phyloP scores from a whole-genome alignment of 176 grass and related monocot species.

The Avena eriantha region DNA sequence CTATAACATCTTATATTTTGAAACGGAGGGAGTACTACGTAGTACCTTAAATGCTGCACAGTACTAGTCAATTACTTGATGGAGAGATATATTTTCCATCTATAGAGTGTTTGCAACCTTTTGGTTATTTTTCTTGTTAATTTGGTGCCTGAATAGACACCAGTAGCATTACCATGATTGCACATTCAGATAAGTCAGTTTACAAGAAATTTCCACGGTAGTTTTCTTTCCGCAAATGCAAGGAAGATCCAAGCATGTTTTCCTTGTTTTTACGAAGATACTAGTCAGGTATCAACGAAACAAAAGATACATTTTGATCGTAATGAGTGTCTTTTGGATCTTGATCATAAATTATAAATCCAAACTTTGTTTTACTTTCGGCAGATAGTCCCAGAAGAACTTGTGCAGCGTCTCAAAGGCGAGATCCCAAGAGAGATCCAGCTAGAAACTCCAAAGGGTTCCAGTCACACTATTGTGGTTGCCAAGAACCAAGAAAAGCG shows the following conservation, averaged over 20 bases:
- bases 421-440: constrained; percentile 7
- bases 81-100: not conserved
- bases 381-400: constrained; percentile 17
- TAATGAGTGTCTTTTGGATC: not conserved
- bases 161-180: not conserved
- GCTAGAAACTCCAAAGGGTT: constrained; percentile 16
- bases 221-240: not conserved
- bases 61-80: not conserved
- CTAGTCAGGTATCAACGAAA: not conserved
- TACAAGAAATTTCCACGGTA: not conserved
- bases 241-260: not conserved
- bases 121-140: not conserved
- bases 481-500: not conserved
- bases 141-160: not conserved
- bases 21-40: not conserved
- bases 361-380: constrained; percentile 1
- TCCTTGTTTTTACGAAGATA: not conserved
- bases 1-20: no score
- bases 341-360: no score
- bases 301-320: not conserved
- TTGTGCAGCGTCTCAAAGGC: not conserved
- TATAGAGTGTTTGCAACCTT: not conserved
- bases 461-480: constrained; percentile 15
- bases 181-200: not conserved
- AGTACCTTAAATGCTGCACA: not conserved